Conservation (phyloP, 1,284 basidiomycete genomes). For the Dichomitus squalens region DNA sequence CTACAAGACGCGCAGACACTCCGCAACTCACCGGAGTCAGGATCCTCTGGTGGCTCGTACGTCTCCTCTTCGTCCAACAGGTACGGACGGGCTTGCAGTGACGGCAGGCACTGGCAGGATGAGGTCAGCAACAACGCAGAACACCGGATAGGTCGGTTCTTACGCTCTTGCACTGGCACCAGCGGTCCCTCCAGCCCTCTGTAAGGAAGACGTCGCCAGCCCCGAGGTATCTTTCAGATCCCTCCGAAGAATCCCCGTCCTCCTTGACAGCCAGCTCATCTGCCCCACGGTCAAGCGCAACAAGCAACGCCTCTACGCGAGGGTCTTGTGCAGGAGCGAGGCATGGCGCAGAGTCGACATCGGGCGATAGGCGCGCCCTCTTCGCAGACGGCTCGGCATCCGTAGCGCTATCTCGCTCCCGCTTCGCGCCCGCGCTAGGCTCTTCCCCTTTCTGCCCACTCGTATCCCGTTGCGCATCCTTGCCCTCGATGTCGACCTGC, state of each 20-base stretch:
- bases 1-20: background rate
- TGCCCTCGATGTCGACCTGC: constrained; percentile 19
- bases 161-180: constrained; percentile 71
- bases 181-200: constrained; percentile 68
- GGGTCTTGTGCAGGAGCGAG: constrained; percentile 50
- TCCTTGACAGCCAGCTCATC: background rate
- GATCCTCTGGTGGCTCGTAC: constrained; percentile 80
- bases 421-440: constrained; percentile 45
- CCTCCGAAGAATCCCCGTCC: background rate
- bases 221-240: constrained; percentile 32
- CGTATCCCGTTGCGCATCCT: background rate
- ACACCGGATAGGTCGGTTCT: too few species aligned
- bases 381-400: constrained; percentile 48
- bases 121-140: too few species aligned
- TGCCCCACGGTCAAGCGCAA: background rate
- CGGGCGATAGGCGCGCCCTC: constrained; percentile 39
- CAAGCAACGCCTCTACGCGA: constrained; percentile 33
- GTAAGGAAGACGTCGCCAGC: constrained; percentile 73
- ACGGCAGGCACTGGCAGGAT: constrained; percentile 52
- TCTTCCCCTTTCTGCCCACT: background rate
- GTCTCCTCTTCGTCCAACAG: constrained; percentile 79
- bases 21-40: constrained; percentile 62
- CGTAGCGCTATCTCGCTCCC: constrained; percentile 45
- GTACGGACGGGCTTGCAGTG: constrained; percentile 53
- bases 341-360: constrained; percentile 39